Evolutionary conservation across 768 basidiomycete species (phyloP).

Genomic region (Pilatotrama ljubarskyi): DNA sequence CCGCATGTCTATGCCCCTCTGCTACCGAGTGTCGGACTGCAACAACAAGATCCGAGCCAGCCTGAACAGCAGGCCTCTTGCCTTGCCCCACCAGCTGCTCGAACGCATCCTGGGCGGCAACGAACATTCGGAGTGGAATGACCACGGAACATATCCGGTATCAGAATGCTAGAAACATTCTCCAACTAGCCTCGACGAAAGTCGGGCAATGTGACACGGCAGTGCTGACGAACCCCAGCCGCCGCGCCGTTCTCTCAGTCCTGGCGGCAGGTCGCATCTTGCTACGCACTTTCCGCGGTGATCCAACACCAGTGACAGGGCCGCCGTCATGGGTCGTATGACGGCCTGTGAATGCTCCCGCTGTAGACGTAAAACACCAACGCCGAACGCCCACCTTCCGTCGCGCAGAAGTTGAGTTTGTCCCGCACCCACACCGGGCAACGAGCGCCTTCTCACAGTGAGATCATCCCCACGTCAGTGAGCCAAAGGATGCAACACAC

Average conservation of each 20-base stretch:
- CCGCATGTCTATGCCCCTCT: neutral
- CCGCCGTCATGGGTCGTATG: neutral
- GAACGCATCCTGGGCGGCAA: neutral
- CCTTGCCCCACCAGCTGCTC: neutral
- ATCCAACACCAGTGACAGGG: neutral
- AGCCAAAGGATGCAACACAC: neutral
- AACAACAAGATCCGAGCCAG: slow-evolving; percentile 1
- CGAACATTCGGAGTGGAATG: slow-evolving; percentile 12
- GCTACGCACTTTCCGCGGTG: neutral
- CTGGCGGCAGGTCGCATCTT: neutral
- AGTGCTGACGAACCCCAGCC: neutral
- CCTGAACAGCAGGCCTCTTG: neutral
- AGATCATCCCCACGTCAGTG: slow-evolving; percentile 12
- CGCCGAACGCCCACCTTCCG: neutral
- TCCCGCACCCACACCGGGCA: neutral
- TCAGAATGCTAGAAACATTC: slow-evolving; percentile 10
- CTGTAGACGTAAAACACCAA: neutral
- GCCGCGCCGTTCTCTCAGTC: neutral
- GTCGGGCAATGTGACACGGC: neutral
- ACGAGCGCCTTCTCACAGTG: slow-evolving; percentile 11
- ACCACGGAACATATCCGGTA: slow-evolving; percentile 22
- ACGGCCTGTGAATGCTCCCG: neutral
- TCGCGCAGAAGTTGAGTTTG: neutral
- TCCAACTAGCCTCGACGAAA: neutral
- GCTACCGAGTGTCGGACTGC: neutral